Base-by-base conservation (phyloP, 257 asterid species). In the Solanum peruvianum region DNA sequence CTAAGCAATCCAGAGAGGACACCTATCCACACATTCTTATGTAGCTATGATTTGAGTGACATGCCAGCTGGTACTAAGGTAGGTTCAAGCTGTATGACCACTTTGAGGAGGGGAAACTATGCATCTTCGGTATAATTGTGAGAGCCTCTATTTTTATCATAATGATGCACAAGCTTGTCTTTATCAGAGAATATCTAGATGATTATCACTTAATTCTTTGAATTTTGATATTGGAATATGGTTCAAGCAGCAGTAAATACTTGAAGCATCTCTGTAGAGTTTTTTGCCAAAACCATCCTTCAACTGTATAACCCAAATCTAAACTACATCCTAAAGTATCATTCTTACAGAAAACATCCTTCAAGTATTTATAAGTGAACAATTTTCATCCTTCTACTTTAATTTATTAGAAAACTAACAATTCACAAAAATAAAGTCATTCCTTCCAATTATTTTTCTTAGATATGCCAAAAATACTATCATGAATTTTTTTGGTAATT, bases 51-150 rank as follows among this genome's bases (percentile, higher is more conserved):
- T 91, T 90, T 96, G 93, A 95, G 94, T 86, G 99, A 96, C 91
- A 96, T 96, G 99, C 99, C 99, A 29, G 93, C 95, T 72, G 98
- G 99, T 82, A 96, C 97, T 37, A 96, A 96, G 98, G 99, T 95
- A 91, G 31, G 89, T 89, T 39, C 21, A 14, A 87, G 67, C 29
- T 25, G 56, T 58, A 8, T 62, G 27, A 21, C 56, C n/a, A 16
- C 21, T 86, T 75, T 29, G 66, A 80, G 66, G 84, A 27, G 66
- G 84, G 64, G 44, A 47, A 80, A 80, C 18, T 29, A 80, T 80
- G 84, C 39, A 16, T 16, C 41, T 78, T 78, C 5, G 64, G 37
- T 47, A 80, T 80, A 77, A 44, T 80, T 27, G 23, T 3, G 84
- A 47, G 42, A 80, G 27, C 42, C 27, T 47, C n/a, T 80, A 29